Base-by-base conservation (phyloP, 164 flowering plant species). In the Cinnamomum chago region DNA sequence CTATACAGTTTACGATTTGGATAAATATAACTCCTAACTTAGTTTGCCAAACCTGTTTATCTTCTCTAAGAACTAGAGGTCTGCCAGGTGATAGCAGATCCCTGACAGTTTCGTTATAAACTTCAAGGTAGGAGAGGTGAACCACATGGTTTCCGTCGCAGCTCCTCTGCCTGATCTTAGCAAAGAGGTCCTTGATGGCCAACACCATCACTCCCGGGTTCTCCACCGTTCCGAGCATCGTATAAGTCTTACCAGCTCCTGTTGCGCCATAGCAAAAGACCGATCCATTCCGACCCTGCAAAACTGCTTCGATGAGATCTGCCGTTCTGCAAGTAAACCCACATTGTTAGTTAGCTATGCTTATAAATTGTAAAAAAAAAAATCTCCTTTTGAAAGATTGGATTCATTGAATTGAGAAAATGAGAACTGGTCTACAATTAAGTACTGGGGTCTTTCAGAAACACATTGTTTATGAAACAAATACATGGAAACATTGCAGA, bases 231-330 rank as follows among this genome's bases (percentile, higher is more conserved):
- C 98, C 98, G 1, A 94, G 87, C 98, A 94, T 94, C 33, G 98
- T 94, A 79, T 92, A 87, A 0, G 98, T 94, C 81, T 94, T 94
- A 28, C 98, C 98, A 73, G 98, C 98, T 76, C 98, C 98, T 3
- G 98, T 94, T 24, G 98, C 97, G 14, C 98, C 98, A 75, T 92
- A 94, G 79, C 98, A 94, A 81, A 94, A 94, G 2, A 94, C 98
- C 2, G 98, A 90, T 1, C 98, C 98, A 75, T 94, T 94, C 78
- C 90, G 86, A 40, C 98, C 98, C 71, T 90, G 93, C 76, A 92
- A 75, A 69, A 94, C 97, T 70, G 90, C 90, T 80, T 94, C 98
- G 7, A 94, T 93, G 51, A 94, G 97, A 67, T 90, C 92, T 20
- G 94, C 86, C 7, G 97, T 92, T 73, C 98, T 94, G 94, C 68